Base-by-base conservation (phyloP, 805 yeast species). In the Priceomyces melissophilus region DNA sequence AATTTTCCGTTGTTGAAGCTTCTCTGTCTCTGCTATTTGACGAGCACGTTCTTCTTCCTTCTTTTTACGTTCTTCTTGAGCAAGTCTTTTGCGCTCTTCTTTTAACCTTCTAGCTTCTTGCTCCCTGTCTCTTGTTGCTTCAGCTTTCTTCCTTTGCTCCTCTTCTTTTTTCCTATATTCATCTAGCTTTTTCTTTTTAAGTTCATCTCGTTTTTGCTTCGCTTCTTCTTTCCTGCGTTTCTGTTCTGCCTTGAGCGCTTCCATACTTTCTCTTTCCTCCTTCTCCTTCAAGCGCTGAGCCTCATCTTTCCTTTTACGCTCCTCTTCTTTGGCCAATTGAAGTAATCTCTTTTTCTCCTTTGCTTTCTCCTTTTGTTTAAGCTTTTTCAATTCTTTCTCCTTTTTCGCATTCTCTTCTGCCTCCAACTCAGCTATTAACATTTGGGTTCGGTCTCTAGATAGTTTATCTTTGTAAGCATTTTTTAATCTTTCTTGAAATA, bases 381-480 rank as follows among this genome's bases (percentile, higher is more conserved):
- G 73, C 50, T 82, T 83, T 57, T 80, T 81, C 55, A 81, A 78
- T 52, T 82, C 86, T 45, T 75, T 78, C 38, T 78, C 85, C 54
- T 75, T 80, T 58, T 80, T 76, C 35, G 80, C 78, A 36, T 65
- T 66, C 47, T 81, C 83, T 60, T 83, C 91, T 6, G 79, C 82
- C 48, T 84, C 89, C 34, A 84, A 65, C 53, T 84, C 91, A 54
- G 75, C 76, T 44, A 84, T 69, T 46, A 84, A 69, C 44, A 74
- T 76, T 42, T 73, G 66, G 9, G 84, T 75, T 43, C 82, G 73
- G 51, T 85, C 93, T 44, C 84, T 87, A 10, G 96, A 90, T 36
- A 84, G 78, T 48, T 80, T 84, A 52, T 84, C 90, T 46, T 85
- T 84, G 55, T 82, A 89, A 0, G 95, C 87, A 25, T 75, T 78